These are phyloP conservation scores for Noccaea bulbosa DNA, from an alignment of 345 rosid species.

Conservation along the genomic window DNA sequence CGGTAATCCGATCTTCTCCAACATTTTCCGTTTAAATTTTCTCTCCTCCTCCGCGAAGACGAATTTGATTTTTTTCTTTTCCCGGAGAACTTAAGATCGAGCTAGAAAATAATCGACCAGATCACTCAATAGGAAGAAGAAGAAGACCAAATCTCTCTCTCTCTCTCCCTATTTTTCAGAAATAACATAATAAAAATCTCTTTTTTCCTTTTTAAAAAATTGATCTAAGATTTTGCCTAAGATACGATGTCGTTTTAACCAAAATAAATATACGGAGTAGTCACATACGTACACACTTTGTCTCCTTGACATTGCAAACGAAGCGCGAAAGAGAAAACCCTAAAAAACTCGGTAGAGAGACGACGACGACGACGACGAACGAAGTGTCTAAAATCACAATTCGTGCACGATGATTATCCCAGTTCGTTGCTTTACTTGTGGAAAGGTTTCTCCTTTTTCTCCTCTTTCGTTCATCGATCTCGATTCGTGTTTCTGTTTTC, in stretches of 20 bases:
- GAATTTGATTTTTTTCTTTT: conserved; percentile 9
- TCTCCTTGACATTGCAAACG: background rate
- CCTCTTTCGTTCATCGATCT: background rate
- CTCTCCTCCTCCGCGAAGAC: background rate
- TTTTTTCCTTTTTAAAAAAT: too few relatives aligned
- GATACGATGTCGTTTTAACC: background rate
- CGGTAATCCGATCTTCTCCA: conserved; percentile 95
- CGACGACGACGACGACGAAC: too few relatives aligned
- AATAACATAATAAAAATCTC: too few relatives aligned
- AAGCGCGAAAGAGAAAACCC: background rate
- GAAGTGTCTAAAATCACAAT: background rate
- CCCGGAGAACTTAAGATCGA: conserved; percentile 20
- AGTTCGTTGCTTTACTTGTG: conserved; percentile 14
- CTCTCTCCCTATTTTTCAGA: too few relatives aligned
- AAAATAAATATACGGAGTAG: background rate
- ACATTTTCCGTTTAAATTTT: conserved; percentile 46
- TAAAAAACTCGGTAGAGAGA: background rate
- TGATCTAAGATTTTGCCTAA: too few relatives aligned
- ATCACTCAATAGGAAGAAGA: too few relatives aligned
- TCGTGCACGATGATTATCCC: conserved; percentile 15
- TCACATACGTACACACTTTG: background rate
- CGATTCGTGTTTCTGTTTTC: background rate
- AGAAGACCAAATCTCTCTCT: too few relatives aligned
- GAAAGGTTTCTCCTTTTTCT: conserved; percentile 5
- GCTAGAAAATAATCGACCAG: background rate